phyloP scores from a whole-genome alignment of 805 yeast genomes.

The Starmerella ratchasimensis region DNA sequence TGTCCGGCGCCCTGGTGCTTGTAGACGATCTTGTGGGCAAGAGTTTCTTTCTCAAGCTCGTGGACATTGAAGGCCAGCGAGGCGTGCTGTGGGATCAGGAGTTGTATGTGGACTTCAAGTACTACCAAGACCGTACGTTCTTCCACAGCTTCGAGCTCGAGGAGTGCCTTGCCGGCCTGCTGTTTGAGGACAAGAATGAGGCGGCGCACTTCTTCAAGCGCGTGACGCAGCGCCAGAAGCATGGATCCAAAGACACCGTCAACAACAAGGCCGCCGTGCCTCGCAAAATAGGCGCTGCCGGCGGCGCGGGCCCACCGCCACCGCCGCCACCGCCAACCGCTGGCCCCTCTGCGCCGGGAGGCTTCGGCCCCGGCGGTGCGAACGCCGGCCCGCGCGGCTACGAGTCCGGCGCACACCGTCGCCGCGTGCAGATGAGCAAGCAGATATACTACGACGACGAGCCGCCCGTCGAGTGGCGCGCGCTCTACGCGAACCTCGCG shows the following conservation, averaged over 20 bases:
- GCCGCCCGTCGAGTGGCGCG: slow-evolving; percentile 78
- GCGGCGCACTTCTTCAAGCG: slow-evolving; percentile 76
- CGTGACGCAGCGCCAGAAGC: slow-evolving; percentile 58
- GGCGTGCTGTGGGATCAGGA: slow-evolving; percentile 98
- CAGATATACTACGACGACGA: slow-evolving; percentile 55
- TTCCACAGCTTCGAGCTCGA: slow-evolving; percentile 92
- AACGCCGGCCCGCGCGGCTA: slow-evolving; percentile 54
- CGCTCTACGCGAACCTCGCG: slow-evolving; percentile 57
- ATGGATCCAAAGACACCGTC: slow-evolving; percentile 75
- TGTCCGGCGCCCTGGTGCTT: slow-evolving; percentile 72
- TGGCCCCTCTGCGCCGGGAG: slow-evolving; percentile 42
- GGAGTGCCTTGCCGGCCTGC: slow-evolving; percentile 70
- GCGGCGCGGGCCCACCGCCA: slow-evolving; percentile 9
- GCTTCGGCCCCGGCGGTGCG: slow-evolving; percentile 1
- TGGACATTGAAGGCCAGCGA: slow-evolving; percentile 63
- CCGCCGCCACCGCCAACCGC: slow-evolving; percentile 23
- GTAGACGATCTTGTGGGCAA: slow-evolving; percentile 92
- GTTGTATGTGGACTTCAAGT: slow-evolving; percentile 71
- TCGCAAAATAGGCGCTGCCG: slow-evolving; percentile 9
- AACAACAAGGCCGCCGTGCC: slow-evolving; percentile 83
- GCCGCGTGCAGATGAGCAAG: slow-evolving; percentile 22
- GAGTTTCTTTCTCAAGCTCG: slow-evolving; percentile 78
- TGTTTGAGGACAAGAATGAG: slow-evolving; percentile 79
- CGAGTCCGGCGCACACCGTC: slow-evolving; percentile 24
- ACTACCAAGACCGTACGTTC: slow-evolving; percentile 85